A percentile compares a stretch with the other conserved stretches of the same genome.
Conservation (phyloP, 805 yeast species). For the Candida mattraensis region DNA sequence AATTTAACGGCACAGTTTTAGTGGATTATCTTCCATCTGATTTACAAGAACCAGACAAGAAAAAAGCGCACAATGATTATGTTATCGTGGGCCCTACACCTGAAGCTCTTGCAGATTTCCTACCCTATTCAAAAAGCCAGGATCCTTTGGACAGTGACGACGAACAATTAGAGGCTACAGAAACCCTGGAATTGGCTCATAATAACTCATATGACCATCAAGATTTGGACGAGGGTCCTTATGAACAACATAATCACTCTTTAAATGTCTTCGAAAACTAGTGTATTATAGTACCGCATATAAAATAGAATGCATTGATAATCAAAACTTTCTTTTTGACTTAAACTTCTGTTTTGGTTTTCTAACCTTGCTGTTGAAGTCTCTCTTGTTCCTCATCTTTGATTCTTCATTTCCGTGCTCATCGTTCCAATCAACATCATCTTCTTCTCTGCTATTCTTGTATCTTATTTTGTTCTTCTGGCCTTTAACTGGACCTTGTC, state of each 20-base stretch:
- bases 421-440: conserved; percentile 50
- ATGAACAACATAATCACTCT: conserved; percentile 2
- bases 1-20: conserved; percentile 30
- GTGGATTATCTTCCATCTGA: conserved; percentile 30
- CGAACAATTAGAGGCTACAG: too few species aligned
- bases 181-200: conserved; percentile 1
- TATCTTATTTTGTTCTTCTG: conserved; percentile 89
- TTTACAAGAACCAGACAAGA: conserved; percentile 17
- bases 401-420: conserved; percentile 31
- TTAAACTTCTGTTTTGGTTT: conserved; percentile 49
- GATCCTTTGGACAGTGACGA: too few species aligned
- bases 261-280: conserved; percentile 21
- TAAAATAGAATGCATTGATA: conserved; percentile 1
- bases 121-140: conserved; percentile 33
- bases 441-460: conserved; percentile 49
- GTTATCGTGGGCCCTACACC: conserved; percentile 37
- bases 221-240: conserved; percentile 1
- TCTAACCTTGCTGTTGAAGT: conserved; percentile 26
- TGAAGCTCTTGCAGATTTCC: conserved; percentile 28
- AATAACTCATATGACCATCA: conserved; percentile 8
- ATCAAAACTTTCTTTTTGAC: conserved; percentile 57
- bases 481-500: conserved; percentile 91
- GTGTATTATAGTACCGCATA: neutral
- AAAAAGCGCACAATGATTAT: conserved; percentile 29
- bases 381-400: conserved; percentile 10